Evolutionary conservation across 202 grass and related monocot species (phyloP).

Genomic region (Saccharum hybrid): DNA sequence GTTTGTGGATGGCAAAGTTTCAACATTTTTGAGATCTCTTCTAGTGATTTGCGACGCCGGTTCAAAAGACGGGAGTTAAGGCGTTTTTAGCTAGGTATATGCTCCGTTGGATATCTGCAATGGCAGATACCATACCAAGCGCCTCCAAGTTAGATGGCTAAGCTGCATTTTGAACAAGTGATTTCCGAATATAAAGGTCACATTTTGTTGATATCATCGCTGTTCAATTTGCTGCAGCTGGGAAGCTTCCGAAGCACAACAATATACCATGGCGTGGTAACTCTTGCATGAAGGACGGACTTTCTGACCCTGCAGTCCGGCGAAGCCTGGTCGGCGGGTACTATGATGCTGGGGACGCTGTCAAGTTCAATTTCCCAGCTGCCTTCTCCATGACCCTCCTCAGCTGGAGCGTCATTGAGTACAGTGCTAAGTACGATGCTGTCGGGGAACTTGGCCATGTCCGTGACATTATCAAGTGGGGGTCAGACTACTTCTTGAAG

Average conservation of each 20-base stretch:
- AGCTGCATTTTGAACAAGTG: neutral
- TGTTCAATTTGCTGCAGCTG: constrained; percentile 61
- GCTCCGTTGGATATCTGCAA: neutral
- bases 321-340: constrained; percentile 75
- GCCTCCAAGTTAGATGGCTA: neutral
- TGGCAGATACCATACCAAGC: neutral
- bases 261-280: constrained; percentile 81
- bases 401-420: constrained; percentile 97
- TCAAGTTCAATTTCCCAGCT: constrained; percentile 90
- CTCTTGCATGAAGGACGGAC: constrained; percentile 85
- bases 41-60: neutral
- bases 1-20: constrained; percentile 1
- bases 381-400: constrained; percentile 95
- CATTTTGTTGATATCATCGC: neutral
- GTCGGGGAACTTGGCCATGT: constrained; percentile 81
- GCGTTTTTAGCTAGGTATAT: constrained; percentile 22
- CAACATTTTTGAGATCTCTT: neutral
- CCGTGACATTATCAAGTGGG: constrained; percentile 91
- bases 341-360: constrained; percentile 74
- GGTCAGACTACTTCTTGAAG: constrained; percentile 85
- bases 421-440: constrained; percentile 88
- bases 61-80: neutral
- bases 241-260: constrained; percentile 83
- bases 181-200: neutral
- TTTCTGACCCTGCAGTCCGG: constrained; percentile 64